These are phyloP conservation scores for Fraxinus excelsior DNA, from an alignment of 257 asterid species.

Conservation along the genomic window DNA sequence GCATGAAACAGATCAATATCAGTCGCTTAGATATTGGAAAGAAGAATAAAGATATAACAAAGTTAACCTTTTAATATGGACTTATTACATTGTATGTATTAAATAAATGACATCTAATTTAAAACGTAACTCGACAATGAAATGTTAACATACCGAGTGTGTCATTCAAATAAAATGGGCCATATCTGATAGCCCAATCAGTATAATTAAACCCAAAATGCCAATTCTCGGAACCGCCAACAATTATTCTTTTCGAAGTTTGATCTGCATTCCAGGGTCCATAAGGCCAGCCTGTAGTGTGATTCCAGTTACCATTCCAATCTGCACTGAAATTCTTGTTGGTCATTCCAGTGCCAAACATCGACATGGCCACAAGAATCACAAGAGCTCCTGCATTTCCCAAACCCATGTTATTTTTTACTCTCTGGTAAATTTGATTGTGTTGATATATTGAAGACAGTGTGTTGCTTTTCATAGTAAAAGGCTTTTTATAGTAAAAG, in stretches of 20 bases:
- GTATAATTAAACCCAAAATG: slow-evolving; percentile 68
- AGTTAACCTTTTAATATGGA: too few species aligned
- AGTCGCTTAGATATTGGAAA: neutral
- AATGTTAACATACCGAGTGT: slow-evolving; percentile 41
- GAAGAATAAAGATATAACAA: neutral
- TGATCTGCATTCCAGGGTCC: slow-evolving; percentile 38
- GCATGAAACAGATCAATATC: neutral
- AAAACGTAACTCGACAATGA: neutral
- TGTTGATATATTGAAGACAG: slow-evolving; percentile 8
- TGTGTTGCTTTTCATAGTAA: slow-evolving; percentile 18
- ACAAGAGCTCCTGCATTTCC: slow-evolving; percentile 14
- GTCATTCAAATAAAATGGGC: slow-evolving; percentile 65
- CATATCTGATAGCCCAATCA: slow-evolving; percentile 60
- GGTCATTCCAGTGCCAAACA: slow-evolving; percentile 37
- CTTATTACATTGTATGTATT: too few species aligned
- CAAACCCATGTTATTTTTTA: slow-evolving; percentile 28
- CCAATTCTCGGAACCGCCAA: slow-evolving; percentile 72
- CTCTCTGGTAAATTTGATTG: slow-evolving; percentile 8
- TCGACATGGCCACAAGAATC: slow-evolving; percentile 21
- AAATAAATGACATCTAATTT: too few species aligned
- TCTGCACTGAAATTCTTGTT: slow-evolving; percentile 31
- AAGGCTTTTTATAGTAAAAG: slow-evolving; percentile 28
- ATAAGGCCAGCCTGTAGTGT: slow-evolving; percentile 37
- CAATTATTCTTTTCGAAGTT: slow-evolving; percentile 38
- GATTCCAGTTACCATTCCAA: slow-evolving; percentile 44